These are phyloP conservation scores for Saccharomycopsis amapae DNA, from an alignment of 805 yeast genomes.

Conservation along the genomic window DNA sequence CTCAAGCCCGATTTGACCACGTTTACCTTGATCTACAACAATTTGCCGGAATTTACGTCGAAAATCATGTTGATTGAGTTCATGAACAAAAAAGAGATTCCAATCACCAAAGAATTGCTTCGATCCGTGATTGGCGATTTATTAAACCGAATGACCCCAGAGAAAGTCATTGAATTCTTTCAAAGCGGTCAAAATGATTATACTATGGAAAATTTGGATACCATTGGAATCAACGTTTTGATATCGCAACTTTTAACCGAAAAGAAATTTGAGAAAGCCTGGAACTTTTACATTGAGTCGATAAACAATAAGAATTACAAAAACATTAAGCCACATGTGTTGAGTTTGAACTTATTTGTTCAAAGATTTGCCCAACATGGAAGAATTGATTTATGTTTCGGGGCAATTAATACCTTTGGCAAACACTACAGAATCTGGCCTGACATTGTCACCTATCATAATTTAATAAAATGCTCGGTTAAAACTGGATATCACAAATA, in stretches of 20 bases:
- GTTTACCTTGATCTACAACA: constrained; percentile 31
- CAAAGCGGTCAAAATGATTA: constrained; percentile 13
- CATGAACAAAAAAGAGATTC: constrained; percentile 29
- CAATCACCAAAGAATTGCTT: constrained; percentile 27
- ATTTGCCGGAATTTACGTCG: constrained; percentile 31
- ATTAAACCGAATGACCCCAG: constrained; percentile 22
- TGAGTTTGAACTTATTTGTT: constrained; percentile 29
- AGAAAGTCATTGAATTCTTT: constrained; percentile 25
- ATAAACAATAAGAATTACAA: not conserved
- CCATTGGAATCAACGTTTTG: constrained; percentile 24
- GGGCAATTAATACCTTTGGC: constrained; percentile 29
- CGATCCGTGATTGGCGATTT: constrained; percentile 26
- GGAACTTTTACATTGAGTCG: constrained; percentile 25
- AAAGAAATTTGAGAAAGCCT: constrained; percentile 27
- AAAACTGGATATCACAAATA: constrained; percentile 27
- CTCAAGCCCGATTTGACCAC: constrained; percentile 33
- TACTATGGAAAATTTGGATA: constrained; percentile 9
- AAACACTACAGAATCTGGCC: constrained; percentile 27
- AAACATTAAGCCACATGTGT: constrained; percentile 19
- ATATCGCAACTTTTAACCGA: constrained; percentile 27
- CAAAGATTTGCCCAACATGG: constrained; percentile 28
- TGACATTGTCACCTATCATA: constrained; percentile 28
- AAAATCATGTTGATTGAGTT: constrained; percentile 29
- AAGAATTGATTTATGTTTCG: constrained; percentile 31
- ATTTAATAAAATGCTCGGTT: constrained; percentile 31